phyloP scores from a whole-genome alignment of 1,284 basidiomycete species.

The Afroboletus lepidellus region DNA sequence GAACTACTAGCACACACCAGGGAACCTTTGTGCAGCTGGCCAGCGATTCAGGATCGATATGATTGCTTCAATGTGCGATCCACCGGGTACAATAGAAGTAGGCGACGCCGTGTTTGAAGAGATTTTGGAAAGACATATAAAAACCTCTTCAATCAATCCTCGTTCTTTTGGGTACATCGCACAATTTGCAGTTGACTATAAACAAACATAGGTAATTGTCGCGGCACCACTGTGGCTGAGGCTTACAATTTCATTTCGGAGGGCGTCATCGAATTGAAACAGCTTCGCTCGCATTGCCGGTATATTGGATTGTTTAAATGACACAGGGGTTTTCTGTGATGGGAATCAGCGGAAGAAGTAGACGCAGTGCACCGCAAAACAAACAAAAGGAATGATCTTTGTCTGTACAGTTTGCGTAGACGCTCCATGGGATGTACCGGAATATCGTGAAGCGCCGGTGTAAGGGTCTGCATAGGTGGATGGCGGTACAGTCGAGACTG shows the following conservation, averaged over 20 bases:
- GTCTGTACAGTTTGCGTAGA: conserved; percentile 29
- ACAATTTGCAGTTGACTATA: conserved; percentile 62
- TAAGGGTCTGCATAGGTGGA: conserved; percentile 41
- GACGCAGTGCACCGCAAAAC: conserved; percentile 22
- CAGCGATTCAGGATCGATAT: conserved; percentile 72
- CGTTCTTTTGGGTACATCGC: conserved; percentile 73
- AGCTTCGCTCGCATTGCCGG: conserved; percentile 83
- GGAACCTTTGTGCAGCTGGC: conserved; percentile 81
- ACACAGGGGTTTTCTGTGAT: conserved; percentile 54
- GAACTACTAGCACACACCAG: conserved; percentile 49
- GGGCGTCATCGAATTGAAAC: conserved; percentile 73
- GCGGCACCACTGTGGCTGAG: neutral
- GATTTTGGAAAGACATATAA: conserved; percentile 60
- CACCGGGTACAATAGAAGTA: conserved; percentile 37
- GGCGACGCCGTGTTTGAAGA: conserved; percentile 40
- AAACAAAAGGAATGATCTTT: conserved; percentile 60
- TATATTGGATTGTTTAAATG: conserved; percentile 90
- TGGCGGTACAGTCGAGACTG: conserved; percentile 16
- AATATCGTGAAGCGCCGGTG: conserved; percentile 41
- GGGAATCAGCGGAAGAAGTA: conserved; percentile 1
- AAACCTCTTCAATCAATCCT: conserved; percentile 60
- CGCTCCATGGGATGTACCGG: conserved; percentile 22
- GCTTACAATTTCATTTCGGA: conserved; percentile 67
- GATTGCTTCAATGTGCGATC: conserved; percentile 61
- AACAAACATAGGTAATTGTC: conserved; percentile 1